Base-by-base conservation (phyloP, 495 filamentous ascomycete species). In the Xylaria flabelliformis region DNA sequence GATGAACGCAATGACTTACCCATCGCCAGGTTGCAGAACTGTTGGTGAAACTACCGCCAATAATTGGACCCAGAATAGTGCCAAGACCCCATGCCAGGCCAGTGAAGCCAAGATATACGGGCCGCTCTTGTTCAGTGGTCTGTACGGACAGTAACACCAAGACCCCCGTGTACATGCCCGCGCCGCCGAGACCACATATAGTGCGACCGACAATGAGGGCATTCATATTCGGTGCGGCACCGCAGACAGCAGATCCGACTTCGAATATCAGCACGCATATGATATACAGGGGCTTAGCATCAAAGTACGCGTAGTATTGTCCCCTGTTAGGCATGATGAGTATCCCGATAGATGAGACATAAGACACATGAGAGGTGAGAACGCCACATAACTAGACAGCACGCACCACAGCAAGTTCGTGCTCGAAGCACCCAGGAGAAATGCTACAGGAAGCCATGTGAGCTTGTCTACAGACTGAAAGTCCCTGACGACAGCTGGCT, bases 11-110 rank as follows among this genome's bases (percentile, higher is more conserved):
- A 50, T 12, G 17, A 50, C 46, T 50, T 50, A 50, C 74, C 88
- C 86, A 88, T 19, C 87, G 77, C 85, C 84, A 88, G 36, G 32
- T 17, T 7, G 78, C 82, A 12, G 83, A 79, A 32, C 50, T 58
- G 46, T 87, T 81, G 26, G 80, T 74, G 67, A 91, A 90, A 7
- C 84, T 85, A 36, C 88, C 89, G 3, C 89, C 89, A 61, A 91
- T 80, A 72, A 90, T 77, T 10, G 89, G 89, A 13, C 88, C 88
- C 0, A 88, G 75, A 0, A 86, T 79, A 1, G 76, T 84, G 19
- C 85, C 86, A 0, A 84, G 21, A 24, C 86, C 88, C 83, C 83
- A 89, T 7, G 69, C 66, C 7, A 80, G 39, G 6, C 77, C 80
- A n/a, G 78, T 80, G 8, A 79, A 69, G 42, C 79, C 81, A 34